Base-by-base conservation (phyloP, 306 rosid species). In the Carpinus fangiana region DNA sequence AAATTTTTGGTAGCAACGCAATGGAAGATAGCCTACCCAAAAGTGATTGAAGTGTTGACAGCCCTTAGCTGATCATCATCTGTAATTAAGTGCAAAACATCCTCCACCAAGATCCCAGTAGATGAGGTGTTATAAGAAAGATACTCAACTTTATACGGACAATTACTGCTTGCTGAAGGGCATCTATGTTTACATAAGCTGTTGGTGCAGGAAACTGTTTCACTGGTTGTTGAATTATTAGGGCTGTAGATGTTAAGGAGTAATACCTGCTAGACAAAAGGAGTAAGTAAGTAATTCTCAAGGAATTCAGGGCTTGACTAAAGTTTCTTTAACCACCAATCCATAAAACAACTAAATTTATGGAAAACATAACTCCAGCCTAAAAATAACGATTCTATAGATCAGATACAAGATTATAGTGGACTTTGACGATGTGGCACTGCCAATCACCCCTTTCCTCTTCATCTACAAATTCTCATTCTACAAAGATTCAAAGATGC, bases 41-140 rank as follows among this genome's bases (percentile, higher is more conserved):
- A 85, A 73, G 94, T 86, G 75, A 93, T 72, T 2, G 0, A 84
- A 0, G 96, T 80, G 9, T 87, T 78, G 36, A 77, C 73, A 31
- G 66, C 77, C 57, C 87, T 73, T 57, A 31, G 55, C 61, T 74
- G 75, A 60, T 56, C 70, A 79, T 86, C 93, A 68, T 93, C 94
- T 38, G 97, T 79, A 50, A 73, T 80, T 28, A 93, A 80, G 85
- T 86, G 96, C 86, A 96, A 76, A 26, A 93, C 91, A 80, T 96
- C 99, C 76, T 93, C 90, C 28, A 96, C 96, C 85, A 96, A 76
- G 79, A 84, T 34, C 20, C 99, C 98, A 67, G 91, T 26, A 61
- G 98, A 84, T n/a, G 98, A 90, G 73, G 98, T 93, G 47, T 81
- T 80, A 31, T 61, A 83, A 0, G 99, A 88, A 68, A 89, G 85